Evolutionary conservation across 371 early-diverging fungal genomes (phyloP).

Genomic region (Nematocida major): DNA sequence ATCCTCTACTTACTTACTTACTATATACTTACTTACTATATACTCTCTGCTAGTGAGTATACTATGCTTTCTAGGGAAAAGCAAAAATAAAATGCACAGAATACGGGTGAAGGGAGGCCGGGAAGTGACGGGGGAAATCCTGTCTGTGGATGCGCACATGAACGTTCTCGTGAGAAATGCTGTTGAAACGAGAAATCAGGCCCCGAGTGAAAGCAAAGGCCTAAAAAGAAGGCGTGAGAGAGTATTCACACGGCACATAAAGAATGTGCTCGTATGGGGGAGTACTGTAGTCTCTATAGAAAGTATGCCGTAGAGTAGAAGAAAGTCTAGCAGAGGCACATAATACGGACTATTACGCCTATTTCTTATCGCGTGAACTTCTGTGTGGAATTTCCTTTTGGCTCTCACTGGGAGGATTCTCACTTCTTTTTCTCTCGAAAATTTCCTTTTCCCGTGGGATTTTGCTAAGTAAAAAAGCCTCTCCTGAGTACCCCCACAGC

Average conservation of each 20-base stretch:
- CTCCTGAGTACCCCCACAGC: too few relatives aligned
- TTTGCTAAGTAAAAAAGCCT: too few relatives aligned
- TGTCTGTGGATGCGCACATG: conserved; percentile 46
- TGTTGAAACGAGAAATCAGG: conserved; percentile 12
- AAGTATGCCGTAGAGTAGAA: not conserved
- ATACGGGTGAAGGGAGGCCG: not conserved
- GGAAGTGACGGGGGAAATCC: not conserved
- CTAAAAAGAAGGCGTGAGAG: conserved; percentile 37
- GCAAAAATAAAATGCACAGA: too few relatives aligned
- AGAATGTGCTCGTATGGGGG: conserved; percentile 53
- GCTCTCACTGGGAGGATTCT: too few relatives aligned
- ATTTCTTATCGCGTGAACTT: too few relatives aligned
- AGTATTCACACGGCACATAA: conserved; percentile 11
- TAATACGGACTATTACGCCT: not conserved
- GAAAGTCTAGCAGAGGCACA: not conserved
- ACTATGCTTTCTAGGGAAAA: too few relatives aligned
- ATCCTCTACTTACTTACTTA: too few relatives aligned
- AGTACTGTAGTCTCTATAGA: conserved; percentile 48
- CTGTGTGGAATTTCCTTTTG: too few relatives aligned
- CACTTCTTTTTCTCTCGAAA: too few relatives aligned
- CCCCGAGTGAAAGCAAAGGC: conserved; percentile 31
- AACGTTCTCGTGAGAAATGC: conserved; percentile 52
- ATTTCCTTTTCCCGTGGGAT: too few relatives aligned
- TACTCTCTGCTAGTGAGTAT: too few relatives aligned
- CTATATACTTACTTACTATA: not conserved